Evolutionary conservation across 352 stramenopile genomes (phyloP).

Genomic region (Pythium rhizo-oryzae): DNA sequence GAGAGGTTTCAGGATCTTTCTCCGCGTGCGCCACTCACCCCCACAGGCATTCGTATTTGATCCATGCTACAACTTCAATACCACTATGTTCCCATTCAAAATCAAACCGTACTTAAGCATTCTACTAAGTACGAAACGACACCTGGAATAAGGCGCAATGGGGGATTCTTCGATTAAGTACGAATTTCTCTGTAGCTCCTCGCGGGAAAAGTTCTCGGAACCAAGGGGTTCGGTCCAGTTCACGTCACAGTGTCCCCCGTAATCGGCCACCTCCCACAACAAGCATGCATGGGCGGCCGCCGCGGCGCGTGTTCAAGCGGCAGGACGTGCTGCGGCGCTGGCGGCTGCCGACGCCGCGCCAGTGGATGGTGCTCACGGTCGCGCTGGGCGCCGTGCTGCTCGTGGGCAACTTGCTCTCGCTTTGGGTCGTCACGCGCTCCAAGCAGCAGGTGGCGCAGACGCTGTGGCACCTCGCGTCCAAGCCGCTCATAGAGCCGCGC

Average conservation of each 20-base stretch:
- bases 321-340: constrained; percentile 8
- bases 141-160: too few species aligned
- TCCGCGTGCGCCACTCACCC: too few species aligned
- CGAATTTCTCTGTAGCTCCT: background rate
- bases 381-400: constrained; percentile 15
- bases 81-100: too few species aligned
- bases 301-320: constrained; percentile 21
- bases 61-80: too few species aligned
- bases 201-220: background rate
- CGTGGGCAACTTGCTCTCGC: constrained; percentile 24
- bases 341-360: constrained; percentile 13
- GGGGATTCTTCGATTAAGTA: too few species aligned
- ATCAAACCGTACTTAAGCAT: too few species aligned
- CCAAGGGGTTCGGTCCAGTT: background rate
- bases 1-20: too few species aligned
- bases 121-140: too few species aligned
- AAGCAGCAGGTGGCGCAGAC: constrained; percentile 17
- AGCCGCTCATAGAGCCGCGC: constrained; percentile 37
- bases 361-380: constrained; percentile 18
- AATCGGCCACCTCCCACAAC: too few species aligned
- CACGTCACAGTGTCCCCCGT: too few species aligned
- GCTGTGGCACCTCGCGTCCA: constrained; percentile 26
- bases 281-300: constrained; percentile 29
- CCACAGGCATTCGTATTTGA: too few species aligned
- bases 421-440: constrained; percentile 6